Evolutionary conservation across 2,329 filamentous ascomycete genomes (phyloP).

Genomic region (Colletotrichum orbiculare): DNA sequence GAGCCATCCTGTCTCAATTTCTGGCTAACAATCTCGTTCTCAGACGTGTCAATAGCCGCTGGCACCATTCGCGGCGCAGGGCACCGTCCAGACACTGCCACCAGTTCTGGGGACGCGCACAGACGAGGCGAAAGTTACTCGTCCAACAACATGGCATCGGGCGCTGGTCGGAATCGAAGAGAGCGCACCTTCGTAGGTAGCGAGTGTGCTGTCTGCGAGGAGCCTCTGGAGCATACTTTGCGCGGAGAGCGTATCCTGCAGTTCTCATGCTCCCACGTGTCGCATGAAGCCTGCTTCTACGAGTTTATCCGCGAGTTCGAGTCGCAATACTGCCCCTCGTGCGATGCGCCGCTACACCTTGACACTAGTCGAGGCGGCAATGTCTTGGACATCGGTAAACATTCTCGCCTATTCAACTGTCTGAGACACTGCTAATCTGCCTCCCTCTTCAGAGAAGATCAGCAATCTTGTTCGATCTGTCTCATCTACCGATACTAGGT

Average conservation of each 20-base stretch:
- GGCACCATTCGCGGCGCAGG: slow-evolving; percentile 42
- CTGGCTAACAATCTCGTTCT: slow-evolving; percentile 20
- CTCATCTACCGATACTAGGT: slow-evolving; percentile 73
- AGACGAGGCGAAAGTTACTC: slow-evolving; percentile 48
- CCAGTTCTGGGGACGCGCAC: slow-evolving; percentile 46
- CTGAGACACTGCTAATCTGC: slow-evolving; percentile 35
- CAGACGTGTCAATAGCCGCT: slow-evolving; percentile 44
- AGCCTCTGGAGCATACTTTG: slow-evolving; percentile 94
- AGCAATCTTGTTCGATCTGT: slow-evolving; percentile 91
- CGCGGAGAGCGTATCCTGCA: slow-evolving; percentile 94
- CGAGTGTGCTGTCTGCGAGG: slow-evolving; percentile 96
- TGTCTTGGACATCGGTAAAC: slow-evolving; percentile 86
- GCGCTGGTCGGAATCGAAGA: slow-evolving; percentile 79
- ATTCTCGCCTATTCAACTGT: slow-evolving; percentile 3
- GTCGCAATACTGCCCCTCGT: slow-evolving; percentile 92
- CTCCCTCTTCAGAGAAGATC: slow-evolving; percentile 79
- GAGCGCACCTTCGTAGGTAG: slow-evolving; percentile 96
- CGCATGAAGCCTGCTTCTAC: slow-evolving; percentile 98
- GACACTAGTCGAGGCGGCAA: slow-evolving; percentile 95
- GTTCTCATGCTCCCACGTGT: slow-evolving; percentile 96
- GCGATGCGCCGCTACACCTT: slow-evolving; percentile 89
- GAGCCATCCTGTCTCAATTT: not conserved
- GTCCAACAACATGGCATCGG: slow-evolving; percentile 53
- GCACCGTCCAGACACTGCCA: slow-evolving; percentile 48
- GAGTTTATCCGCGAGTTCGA: slow-evolving; percentile 97